phyloP scores from a whole-genome alignment of 2,329 filamentous ascomycete species.

The Colletotrichum kahawae region DNA sequence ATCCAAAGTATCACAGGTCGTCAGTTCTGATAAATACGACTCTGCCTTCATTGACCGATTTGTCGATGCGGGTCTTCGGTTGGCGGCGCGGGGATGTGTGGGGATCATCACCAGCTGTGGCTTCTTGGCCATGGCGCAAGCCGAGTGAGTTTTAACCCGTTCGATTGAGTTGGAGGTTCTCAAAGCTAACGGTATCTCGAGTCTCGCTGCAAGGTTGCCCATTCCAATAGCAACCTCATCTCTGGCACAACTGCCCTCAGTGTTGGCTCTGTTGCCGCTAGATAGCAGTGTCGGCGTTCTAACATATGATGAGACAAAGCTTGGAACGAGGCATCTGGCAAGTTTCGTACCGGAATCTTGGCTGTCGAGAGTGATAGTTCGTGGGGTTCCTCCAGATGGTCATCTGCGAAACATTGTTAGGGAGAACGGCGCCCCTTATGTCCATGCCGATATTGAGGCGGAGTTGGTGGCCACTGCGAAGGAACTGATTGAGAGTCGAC shows the following conservation, averaged over 20 bases:
- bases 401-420: constrained; percentile 25
- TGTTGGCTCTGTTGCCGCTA: constrained; percentile 29
- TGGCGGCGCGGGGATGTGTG: constrained; percentile 36
- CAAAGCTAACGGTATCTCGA: background rate
- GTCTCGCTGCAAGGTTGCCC: constrained; percentile 34
- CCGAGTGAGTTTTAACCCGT: constrained; percentile 25
- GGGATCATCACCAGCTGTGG: constrained; percentile 45
- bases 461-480: constrained; percentile 27
- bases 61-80: constrained; percentile 34
- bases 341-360: constrained; percentile 27
- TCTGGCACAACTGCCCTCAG: constrained; percentile 36
- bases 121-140: constrained; percentile 41
- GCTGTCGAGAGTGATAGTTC: background rate
- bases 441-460: constrained; percentile 19
- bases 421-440: constrained; percentile 22
- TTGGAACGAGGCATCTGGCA: constrained; percentile 26
- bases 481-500: background rate
- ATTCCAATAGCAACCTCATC: constrained; percentile 41
- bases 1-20: constrained; percentile 30
- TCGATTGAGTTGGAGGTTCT: background rate
- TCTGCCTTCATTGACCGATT: constrained; percentile 38
- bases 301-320: constrained; percentile 32
- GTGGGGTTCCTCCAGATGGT: constrained; percentile 10
- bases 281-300: constrained; percentile 32
- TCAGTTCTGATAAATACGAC: constrained; percentile 33